Percentiles rank a stretch among this genome's conserved stretches.
Conservation (phyloP, 1,139 yeast genomes). For the Lodderomyces theae region DNA sequence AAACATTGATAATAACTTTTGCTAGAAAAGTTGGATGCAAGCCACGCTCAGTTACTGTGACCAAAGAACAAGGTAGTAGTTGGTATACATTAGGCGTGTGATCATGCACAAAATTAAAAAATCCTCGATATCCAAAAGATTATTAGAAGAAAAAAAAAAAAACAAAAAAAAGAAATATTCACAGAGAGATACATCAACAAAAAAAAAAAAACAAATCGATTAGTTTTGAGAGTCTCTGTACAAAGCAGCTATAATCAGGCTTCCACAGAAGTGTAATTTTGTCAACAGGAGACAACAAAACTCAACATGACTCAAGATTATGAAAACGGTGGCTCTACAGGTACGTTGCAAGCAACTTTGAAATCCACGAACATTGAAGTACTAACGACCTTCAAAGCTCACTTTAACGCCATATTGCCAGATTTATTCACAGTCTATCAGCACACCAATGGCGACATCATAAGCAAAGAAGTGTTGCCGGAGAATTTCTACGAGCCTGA, state of each 20-base stretch:
- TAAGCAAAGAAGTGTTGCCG: slow-evolving; percentile 42
- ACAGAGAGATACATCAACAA: background rate
- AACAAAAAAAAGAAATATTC: slow-evolving; percentile 6
- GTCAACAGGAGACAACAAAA: background rate
- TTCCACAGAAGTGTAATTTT: background rate
- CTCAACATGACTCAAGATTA: background rate
- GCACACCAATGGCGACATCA: slow-evolving; percentile 34
- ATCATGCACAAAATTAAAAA: background rate
- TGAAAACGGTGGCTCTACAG: background rate
- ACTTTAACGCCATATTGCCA: slow-evolving; percentile 13
- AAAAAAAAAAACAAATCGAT: too few relatives aligned
- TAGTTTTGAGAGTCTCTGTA: too few relatives aligned
- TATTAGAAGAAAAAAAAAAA: background rate
- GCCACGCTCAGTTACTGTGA: background rate
- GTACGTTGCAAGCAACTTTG: background rate
- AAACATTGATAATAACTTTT: slow-evolving; percentile 1
- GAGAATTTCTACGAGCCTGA: slow-evolving; percentile 44
- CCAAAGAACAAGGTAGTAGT: background rate
- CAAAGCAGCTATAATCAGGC: background rate
- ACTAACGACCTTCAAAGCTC: slow-evolving; percentile 9
- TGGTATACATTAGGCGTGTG: slow-evolving; percentile 5
- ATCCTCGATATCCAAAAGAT: too few relatives aligned
- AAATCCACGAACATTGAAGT: background rate
- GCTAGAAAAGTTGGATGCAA: background rate
- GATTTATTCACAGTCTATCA: slow-evolving; percentile 29